Conservation (phyloP, 2,329 filamentous ascomycete species). For the Pyrenophora graminea region DNA sequence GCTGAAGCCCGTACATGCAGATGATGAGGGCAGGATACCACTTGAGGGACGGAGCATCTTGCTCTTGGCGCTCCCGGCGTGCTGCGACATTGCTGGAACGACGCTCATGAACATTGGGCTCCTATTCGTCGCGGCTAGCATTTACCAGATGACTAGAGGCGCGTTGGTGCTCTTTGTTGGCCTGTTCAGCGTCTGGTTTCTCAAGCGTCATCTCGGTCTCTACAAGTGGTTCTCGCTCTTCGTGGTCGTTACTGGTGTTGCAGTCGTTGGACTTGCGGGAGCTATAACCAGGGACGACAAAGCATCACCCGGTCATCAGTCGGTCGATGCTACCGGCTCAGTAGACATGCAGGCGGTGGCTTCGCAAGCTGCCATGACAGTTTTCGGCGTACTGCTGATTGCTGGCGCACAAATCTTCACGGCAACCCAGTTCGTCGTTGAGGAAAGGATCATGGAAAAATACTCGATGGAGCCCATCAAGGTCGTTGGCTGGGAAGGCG, state of each 20-base stretch:
- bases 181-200: constrained; percentile 89
- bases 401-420: constrained; percentile 96
- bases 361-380: constrained; percentile 66
- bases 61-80: constrained; percentile 80
- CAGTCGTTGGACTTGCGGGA: constrained; percentile 85
- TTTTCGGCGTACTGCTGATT: constrained; percentile 86
- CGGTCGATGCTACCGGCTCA: constrained; percentile 35
- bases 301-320: constrained; percentile 43
- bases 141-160: constrained; percentile 98
- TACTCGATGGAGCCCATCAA: constrained; percentile 82
- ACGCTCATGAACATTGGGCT: constrained; percentile 97
- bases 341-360: constrained; percentile 44
- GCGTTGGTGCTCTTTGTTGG: constrained; percentile 95
- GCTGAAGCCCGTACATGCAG: constrained; percentile 49
- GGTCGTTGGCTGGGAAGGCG: constrained; percentile 93
- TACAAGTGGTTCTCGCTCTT: constrained; percentile 93
- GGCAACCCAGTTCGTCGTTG: constrained; percentile 91
- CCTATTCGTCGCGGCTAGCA: constrained; percentile 89
- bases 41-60: constrained; percentile 73
- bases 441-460: constrained; percentile 87
- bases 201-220: constrained; percentile 75
- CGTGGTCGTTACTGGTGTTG: constrained; percentile 86
- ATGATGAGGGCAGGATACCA: constrained; percentile 60
- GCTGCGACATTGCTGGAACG: constrained; percentile 92
- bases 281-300: constrained; percentile 74